A percentile compares a stretch with the other conserved stretches of the same genome.
Evolutionary conservation across 768 basidiomycete genomes (phyloP).

Genomic region (Kockovaella imperatae): DNA sequence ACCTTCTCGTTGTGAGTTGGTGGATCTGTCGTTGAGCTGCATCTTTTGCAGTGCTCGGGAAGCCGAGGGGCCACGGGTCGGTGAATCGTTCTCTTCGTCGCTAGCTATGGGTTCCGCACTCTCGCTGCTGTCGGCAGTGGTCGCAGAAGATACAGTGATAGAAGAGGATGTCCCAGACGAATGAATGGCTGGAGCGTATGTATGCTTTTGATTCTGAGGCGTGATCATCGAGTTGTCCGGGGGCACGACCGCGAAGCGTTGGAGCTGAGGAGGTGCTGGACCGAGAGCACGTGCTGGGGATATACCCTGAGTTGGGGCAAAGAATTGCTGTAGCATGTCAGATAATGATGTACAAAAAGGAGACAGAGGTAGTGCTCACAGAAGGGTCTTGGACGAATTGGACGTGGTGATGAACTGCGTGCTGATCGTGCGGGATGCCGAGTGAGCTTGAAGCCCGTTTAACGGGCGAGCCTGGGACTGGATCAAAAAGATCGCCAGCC

Average conservation of each 20-base stretch:
- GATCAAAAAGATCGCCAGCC: slow-evolving; percentile 26
- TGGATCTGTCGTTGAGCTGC: slow-evolving; percentile 14
- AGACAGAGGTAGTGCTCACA: background rate
- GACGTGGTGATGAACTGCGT: background rate
- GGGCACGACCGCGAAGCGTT: slow-evolving; percentile 18
- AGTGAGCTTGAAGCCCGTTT: slow-evolving; percentile 11
- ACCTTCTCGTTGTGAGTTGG: background rate
- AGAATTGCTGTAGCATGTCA: slow-evolving; percentile 1
- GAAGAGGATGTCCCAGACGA: slow-evolving; percentile 29
- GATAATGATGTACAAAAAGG: background rate
- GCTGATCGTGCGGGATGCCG: background rate
- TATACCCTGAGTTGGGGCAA: slow-evolving; percentile 23
- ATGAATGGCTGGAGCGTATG: slow-evolving; percentile 10
- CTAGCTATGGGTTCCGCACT: background rate
- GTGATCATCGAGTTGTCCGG: slow-evolving; percentile 22
- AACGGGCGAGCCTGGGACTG: slow-evolving; percentile 16
- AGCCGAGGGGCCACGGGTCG: slow-evolving; percentile 19
- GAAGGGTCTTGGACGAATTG: background rate
- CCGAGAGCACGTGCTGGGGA: slow-evolving; percentile 35
- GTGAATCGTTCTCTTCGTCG: slow-evolving; percentile 36
- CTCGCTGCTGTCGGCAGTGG: background rate
- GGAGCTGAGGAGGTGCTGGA: slow-evolving; percentile 22
- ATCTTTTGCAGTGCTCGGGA: slow-evolving; percentile 17
- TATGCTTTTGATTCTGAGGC: slow-evolving; percentile 18
- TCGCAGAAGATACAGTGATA: slow-evolving; percentile 10